These are phyloP conservation scores for Dothideomycetes sp. DNA, from an alignment of 2,329 filamentous ascomycete species.

Conservation along the genomic window DNA sequence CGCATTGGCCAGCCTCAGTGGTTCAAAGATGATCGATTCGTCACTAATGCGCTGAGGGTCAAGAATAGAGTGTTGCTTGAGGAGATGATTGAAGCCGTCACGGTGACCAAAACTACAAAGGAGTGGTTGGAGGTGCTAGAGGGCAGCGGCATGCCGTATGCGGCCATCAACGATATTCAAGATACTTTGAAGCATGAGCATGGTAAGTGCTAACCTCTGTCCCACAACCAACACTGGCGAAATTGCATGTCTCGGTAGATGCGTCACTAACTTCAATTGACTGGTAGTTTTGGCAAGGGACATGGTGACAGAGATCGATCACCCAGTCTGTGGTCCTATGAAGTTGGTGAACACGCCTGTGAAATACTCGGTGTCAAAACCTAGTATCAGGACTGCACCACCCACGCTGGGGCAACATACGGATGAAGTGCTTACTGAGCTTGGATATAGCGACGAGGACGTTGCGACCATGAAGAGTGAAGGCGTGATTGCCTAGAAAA, in stretches of 20 bases:
- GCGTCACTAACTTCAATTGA: too few species aligned
- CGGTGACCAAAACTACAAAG: constrained; percentile 64
- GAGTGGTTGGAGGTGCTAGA: constrained; percentile 84
- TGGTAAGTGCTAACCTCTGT: constrained; percentile 36
- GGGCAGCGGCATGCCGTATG: constrained; percentile 87
- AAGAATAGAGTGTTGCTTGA: constrained; percentile 69
- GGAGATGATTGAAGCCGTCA: constrained; percentile 63
- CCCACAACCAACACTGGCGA: too few species aligned
- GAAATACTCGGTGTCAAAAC: constrained; percentile 78
- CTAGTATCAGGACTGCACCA: constrained; percentile 64
- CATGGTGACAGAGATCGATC: constrained; percentile 85
- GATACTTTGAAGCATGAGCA: constrained; percentile 75
- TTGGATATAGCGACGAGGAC: constrained; percentile 48
- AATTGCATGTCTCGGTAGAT: too few species aligned
- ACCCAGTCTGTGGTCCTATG: constrained; percentile 71
- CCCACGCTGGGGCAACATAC: constrained; percentile 84
- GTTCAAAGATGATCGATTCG: constrained; percentile 44
- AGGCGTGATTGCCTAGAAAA: constrained; percentile 59
- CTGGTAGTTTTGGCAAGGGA: constrained; percentile 62
- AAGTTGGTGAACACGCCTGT: constrained; percentile 90
- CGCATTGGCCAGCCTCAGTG: constrained; percentile 47
- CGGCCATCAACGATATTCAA: constrained; percentile 88
- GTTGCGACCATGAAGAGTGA: constrained; percentile 53
- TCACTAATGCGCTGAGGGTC: constrained; percentile 49
- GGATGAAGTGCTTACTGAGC: constrained; percentile 56